A percentile compares a stretch with the other conserved stretches of the same genome.
Evolutionary conservation across 23 red algal species (phyloP).

Genomic region (Pyropia haitanensis): DNA sequence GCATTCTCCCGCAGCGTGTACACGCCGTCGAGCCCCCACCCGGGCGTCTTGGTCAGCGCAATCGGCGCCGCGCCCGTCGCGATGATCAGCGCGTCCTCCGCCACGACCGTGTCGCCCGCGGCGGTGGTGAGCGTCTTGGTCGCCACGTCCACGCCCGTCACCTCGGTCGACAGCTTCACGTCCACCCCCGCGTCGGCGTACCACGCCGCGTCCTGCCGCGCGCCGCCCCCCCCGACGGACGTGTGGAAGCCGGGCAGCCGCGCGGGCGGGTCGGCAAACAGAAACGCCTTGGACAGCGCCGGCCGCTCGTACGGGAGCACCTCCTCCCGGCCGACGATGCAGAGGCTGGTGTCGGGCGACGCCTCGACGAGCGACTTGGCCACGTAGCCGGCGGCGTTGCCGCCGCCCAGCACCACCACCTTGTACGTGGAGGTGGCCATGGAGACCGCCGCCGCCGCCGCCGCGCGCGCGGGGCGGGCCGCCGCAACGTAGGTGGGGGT

Average conservation of each 20-base stretch:
- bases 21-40: slow-evolving; percentile 71
- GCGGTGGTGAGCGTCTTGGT: slow-evolving; percentile 35
- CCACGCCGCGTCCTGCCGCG: slow-evolving; percentile 73
- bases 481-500: too few species aligned
- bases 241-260: slow-evolving; percentile 96
- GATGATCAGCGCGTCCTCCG: slow-evolving; percentile 61
- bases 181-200: slow-evolving; percentile 73
- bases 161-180: slow-evolving; percentile 53
- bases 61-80: slow-evolving; percentile 63
- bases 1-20: slow-evolving; percentile 77
- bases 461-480: too few species aligned
- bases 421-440: slow-evolving; percentile 32
- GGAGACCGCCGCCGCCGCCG: neutral
- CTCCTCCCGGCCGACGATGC: slow-evolving; percentile 64
- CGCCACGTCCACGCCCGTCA: slow-evolving; percentile 37
- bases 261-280: slow-evolving; percentile 59
- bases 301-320: slow-evolving; percentile 91
- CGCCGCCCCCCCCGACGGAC: slow-evolving; percentile 91
- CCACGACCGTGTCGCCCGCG: slow-evolving; percentile 20
- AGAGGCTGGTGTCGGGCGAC: slow-evolving; percentile 16
- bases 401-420: slow-evolving; percentile 74
- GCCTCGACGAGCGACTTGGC: slow-evolving; percentile 63
- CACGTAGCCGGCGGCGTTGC: slow-evolving; percentile 95
- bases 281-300: slow-evolving; percentile 85
- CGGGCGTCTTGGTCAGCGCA: slow-evolving; percentile 39